phyloP scores from a whole-genome alignment of 768 basidiomycete species.

The Boletus subparvulus region DNA sequence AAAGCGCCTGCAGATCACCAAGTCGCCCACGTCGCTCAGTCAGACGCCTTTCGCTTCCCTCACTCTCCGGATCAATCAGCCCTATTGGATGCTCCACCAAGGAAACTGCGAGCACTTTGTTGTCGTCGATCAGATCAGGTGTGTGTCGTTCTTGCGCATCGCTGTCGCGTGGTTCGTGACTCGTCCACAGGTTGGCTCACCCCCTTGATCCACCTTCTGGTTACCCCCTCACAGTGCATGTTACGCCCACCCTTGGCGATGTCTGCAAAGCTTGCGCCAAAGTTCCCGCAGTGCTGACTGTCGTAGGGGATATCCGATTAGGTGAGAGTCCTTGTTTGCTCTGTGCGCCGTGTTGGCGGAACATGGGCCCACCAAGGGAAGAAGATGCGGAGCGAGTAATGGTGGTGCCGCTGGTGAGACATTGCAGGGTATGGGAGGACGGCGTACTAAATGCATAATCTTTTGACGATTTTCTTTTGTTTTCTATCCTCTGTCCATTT shows the following conservation, averaged over 20 bases:
- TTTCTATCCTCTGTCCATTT: too few species aligned
- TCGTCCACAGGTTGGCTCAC: slow-evolving; percentile 51
- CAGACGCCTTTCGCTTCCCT: slow-evolving; percentile 55
- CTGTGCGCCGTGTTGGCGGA: slow-evolving; percentile 72
- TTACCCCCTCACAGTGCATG: slow-evolving; percentile 69
- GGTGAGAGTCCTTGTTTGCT: slow-evolving; percentile 77
- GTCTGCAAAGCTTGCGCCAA: slow-evolving; percentile 68
- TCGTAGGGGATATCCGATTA: slow-evolving; percentile 70
- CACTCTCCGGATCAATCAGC: slow-evolving; percentile 62
- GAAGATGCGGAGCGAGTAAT: slow-evolving; percentile 39
- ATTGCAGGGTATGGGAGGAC: slow-evolving; percentile 31
- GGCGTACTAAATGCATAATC: neutral
- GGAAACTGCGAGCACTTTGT: slow-evolving; percentile 84
- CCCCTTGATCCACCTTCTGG: slow-evolving; percentile 52
- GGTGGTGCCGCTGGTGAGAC: slow-evolving; percentile 52
- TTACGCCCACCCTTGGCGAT: slow-evolving; percentile 59
- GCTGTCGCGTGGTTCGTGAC: slow-evolving; percentile 4
- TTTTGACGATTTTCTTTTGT: too few species aligned
- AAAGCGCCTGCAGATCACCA: slow-evolving; percentile 34
- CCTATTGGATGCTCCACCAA: slow-evolving; percentile 80
- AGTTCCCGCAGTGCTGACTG: slow-evolving; percentile 65
- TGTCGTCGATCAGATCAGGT: slow-evolving; percentile 74
- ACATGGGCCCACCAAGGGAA: slow-evolving; percentile 57
- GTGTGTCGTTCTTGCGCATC: neutral
- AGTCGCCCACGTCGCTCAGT: slow-evolving; percentile 43